These are phyloP conservation scores for Mortierella polycephala DNA, from an alignment of 371 early-diverging fungal genomes.

Conservation along the genomic window DNA sequence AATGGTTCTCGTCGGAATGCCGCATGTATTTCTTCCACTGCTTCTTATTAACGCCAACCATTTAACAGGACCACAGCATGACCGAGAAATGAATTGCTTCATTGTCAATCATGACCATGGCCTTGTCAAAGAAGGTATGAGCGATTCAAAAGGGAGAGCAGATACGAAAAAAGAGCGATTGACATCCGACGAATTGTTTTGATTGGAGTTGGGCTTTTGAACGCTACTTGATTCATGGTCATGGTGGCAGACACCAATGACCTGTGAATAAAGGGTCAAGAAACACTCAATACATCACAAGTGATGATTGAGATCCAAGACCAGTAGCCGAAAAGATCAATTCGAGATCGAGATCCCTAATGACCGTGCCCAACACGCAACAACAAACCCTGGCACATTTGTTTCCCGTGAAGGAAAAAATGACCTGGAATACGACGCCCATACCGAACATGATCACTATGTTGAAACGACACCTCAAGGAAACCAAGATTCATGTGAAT, in stretches of 20 bases:
- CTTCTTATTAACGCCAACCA: too few relatives aligned
- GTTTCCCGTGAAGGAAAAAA: slow-evolving; percentile 29
- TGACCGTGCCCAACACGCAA: slow-evolving; percentile 45
- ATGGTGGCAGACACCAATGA: background rate
- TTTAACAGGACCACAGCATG: too few relatives aligned
- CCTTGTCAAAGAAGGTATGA: slow-evolving; percentile 2
- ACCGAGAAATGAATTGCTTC: background rate
- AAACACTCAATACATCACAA: background rate
- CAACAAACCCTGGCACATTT: slow-evolving; percentile 49
- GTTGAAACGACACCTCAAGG: background rate
- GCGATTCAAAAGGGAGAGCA: background rate
- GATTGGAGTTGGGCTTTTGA: slow-evolving; percentile 50
- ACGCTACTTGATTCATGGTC: slow-evolving; percentile 13
- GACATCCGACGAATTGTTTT: slow-evolving; percentile 59
- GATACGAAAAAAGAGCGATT: slow-evolving; percentile 18
- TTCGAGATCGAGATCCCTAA: slow-evolving; percentile 15
- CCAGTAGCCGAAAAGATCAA: slow-evolving; percentile 20
- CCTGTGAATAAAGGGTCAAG: slow-evolving; percentile 17
- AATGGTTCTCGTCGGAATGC: slow-evolving; percentile 52
- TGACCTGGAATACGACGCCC: slow-evolving; percentile 49
- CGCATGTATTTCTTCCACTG: too few relatives aligned
- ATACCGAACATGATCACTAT: slow-evolving; percentile 1
- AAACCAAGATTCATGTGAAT: slow-evolving; percentile 1
- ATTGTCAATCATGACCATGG: too few relatives aligned
- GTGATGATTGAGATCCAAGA: background rate